Conservation (phyloP, 2,329 filamentous ascomycete species). For the Arthrinium phaeospermum region DNA sequence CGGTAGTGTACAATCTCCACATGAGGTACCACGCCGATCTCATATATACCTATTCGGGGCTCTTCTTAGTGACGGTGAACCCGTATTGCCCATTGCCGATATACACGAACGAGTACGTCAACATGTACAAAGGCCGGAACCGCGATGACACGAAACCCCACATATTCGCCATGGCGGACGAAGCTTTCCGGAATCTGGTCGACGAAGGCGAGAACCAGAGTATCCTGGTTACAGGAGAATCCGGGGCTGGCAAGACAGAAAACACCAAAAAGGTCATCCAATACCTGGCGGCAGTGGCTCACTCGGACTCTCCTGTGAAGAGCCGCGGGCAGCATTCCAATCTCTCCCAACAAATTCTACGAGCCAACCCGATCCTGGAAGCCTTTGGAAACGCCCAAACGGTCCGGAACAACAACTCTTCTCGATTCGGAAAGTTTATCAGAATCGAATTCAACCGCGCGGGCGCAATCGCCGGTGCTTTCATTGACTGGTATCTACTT, state of each 20-base stretch:
- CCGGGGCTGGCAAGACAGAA: constrained; percentile 96
- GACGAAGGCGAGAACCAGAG: constrained; percentile 97
- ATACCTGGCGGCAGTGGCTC: constrained; percentile 93
- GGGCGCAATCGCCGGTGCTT: constrained; percentile 92
- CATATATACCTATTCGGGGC: constrained; percentile 97
- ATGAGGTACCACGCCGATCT: constrained; percentile 94
- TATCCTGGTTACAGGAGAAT: constrained; percentile 97
- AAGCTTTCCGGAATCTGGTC: constrained; percentile 93
- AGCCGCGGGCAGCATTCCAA: constrained; percentile 73
- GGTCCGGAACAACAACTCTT: constrained; percentile 97
- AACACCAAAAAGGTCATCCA: constrained; percentile 99
- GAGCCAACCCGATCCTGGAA: constrained; percentile 96
- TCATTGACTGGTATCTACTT: constrained; percentile 97
- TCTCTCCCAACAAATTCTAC: constrained; percentile 92
- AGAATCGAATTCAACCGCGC: constrained; percentile 89
- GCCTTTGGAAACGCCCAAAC: constrained; percentile 98
- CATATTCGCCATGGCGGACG: constrained; percentile 96
- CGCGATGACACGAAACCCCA: constrained; percentile 96
- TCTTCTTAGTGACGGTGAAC: constrained; percentile 97
- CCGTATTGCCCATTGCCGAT: constrained; percentile 95
- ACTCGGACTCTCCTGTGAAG: constrained; percentile 74
- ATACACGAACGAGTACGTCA: constrained; percentile 95
- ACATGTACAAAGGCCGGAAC: constrained; percentile 93
- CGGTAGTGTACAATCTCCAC: constrained; percentile 95
- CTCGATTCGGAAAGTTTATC: constrained; percentile 98